Evolutionary conservation across 441 rosid species (phyloP).

Genomic region (Adansonia gregorii): DNA sequence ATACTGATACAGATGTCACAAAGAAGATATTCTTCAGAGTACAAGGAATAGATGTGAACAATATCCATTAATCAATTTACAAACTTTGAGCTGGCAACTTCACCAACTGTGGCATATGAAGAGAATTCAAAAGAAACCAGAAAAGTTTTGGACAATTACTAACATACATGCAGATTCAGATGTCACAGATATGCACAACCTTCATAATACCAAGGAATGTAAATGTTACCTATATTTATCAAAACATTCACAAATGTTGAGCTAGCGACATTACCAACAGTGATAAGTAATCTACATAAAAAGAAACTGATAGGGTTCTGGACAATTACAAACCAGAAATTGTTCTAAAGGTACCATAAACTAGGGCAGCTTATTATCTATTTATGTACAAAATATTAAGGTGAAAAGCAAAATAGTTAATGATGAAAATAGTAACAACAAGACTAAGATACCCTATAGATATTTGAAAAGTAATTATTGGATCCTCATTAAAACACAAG

Average conservation of each 20-base stretch:
- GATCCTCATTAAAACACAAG: not conserved
- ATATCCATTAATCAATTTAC: not conserved
- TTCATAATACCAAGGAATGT: not conserved
- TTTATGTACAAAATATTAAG: not conserved
- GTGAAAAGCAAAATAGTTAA: not conserved
- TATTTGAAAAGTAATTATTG: not conserved
- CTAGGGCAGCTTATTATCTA: not conserved
- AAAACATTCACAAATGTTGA: not conserved
- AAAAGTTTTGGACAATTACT: not conserved
- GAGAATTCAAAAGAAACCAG: not conserved
- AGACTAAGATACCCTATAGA: not conserved
- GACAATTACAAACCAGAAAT: not conserved
- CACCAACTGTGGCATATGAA: not conserved
- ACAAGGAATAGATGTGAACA: conserved; percentile 1
- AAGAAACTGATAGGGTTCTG: not conserved
- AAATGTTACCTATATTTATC: not conserved
- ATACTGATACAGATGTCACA: not conserved
- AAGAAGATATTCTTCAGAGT: not conserved
- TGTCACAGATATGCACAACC: not conserved
- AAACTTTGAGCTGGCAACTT: not conserved
- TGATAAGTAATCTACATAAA: not conserved
- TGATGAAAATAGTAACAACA: not conserved
- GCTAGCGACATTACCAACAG: not conserved
- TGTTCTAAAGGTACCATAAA: not conserved
- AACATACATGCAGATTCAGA: conserved; percentile 18